Conservation (phyloP, 1,284 basidiomycete genomes). For the Cystobasidium sp. region DNA sequence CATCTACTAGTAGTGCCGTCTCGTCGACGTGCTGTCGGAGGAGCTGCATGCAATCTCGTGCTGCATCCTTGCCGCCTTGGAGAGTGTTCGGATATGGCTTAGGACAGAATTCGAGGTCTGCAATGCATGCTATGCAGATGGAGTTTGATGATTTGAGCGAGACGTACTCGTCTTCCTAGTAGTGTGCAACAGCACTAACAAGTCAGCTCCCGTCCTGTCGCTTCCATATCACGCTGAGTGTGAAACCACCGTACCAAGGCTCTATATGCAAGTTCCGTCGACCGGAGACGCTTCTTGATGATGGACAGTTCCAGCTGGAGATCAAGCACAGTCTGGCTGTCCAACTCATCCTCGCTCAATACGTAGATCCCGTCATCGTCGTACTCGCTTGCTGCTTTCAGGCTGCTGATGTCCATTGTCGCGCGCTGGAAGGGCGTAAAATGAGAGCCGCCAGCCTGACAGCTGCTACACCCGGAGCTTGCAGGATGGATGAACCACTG, state of each 20-base stretch:
- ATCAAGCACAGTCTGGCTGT: conserved; percentile 30
- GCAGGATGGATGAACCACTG: too few species aligned
- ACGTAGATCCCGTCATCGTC: conserved; percentile 39
- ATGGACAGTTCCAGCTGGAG: conserved; percentile 39
- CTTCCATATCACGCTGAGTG: too few species aligned
- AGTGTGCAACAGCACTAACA: neutral
- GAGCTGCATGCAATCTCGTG: neutral
- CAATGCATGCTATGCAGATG: conserved; percentile 23
- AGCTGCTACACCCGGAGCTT: neutral
- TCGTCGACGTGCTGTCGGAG: conserved; percentile 14
- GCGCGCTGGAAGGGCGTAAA: neutral
- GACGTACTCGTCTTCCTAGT: conserved; percentile 37
- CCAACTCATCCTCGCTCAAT: conserved; percentile 28
- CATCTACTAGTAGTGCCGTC: neutral
- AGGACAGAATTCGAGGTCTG: conserved; percentile 22
- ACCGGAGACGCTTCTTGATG: conserved; percentile 16
- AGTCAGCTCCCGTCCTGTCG: too few species aligned
- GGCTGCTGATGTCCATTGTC: conserved; percentile 13
- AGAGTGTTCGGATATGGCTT: conserved; percentile 16
- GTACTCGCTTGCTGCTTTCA: conserved; percentile 17
- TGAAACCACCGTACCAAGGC: conserved; percentile 19
- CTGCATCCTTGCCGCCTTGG: conserved; percentile 14
- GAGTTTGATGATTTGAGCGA: conserved; percentile 21
- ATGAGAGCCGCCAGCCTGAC: neutral
- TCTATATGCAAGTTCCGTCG: conserved; percentile 30